Percentiles rank a stretch among this genome's conserved stretches.
Conservation (phyloP, 1,284 basidiomycete genomes). For the Marasmius fiardii region DNA sequence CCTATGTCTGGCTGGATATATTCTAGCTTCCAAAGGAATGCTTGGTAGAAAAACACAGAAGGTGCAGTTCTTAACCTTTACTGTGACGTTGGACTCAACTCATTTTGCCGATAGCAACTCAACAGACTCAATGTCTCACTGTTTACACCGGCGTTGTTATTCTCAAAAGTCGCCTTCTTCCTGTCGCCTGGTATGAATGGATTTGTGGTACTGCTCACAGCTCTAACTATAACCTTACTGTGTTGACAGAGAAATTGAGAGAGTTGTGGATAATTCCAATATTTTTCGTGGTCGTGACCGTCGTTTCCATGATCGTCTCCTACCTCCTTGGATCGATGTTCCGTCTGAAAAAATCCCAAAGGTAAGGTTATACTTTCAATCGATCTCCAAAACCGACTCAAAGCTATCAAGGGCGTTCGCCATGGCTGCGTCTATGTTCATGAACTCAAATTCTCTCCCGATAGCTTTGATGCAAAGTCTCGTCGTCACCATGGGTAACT, state of each 20-base stretch:
- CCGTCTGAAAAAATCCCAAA: conserved; percentile 58
- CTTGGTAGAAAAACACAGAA: conserved; percentile 90
- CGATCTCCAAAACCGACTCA: not conserved
- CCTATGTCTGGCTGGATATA: conserved; percentile 83
- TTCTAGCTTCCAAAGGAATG: conserved; percentile 76
- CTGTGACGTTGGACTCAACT: no score
- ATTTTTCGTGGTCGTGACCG: conserved; percentile 72
- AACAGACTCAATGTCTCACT: conserved; percentile 83
- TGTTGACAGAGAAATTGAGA: conserved; percentile 62
- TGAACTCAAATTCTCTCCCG: conserved; percentile 92
- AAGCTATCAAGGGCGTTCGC: conserved; percentile 66
- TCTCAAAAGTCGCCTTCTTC: conserved; percentile 90
- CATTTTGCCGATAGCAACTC: conserved; percentile 60
- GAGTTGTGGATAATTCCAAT: conserved; percentile 94
- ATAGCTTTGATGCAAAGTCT: conserved; percentile 92
- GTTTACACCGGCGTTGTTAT: conserved; percentile 90
- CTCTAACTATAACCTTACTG: conserved; percentile 1
- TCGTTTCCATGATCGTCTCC: conserved; percentile 56
- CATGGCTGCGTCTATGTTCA: conserved; percentile 83
- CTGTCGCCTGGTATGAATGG: conserved; percentile 61
- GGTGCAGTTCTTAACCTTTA: conserved; percentile 33
- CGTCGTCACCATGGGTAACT: conserved; percentile 73
- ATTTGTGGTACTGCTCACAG: no score
- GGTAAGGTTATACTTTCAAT: conserved; percentile 32
- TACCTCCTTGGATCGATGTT: conserved; percentile 48